These are phyloP conservation scores for Talaromyces sp. DNA, from an alignment of 2,329 filamentous ascomycete genomes.

Conservation along the genomic window DNA sequence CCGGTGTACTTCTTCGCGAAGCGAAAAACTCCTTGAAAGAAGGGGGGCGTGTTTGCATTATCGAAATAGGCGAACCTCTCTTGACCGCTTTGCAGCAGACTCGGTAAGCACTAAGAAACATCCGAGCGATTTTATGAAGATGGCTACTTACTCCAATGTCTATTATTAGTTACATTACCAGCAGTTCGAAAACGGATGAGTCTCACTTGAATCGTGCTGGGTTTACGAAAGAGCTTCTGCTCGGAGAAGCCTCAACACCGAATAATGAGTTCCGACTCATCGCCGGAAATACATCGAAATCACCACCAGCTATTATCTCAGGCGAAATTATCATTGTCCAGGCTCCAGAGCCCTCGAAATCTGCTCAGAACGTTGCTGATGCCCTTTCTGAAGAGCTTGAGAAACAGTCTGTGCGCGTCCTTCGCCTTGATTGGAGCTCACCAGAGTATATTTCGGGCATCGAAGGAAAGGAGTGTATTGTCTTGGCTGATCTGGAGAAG, in stretches of 20 bases:
- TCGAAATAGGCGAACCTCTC: neutral
- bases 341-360: neutral
- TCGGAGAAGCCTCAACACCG: neutral
- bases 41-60: neutral
- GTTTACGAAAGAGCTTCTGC: neutral
- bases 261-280: neutral
- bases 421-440: neutral
- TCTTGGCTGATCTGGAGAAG: constrained; percentile 1
- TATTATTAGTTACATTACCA: neutral
- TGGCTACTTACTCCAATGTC: neutral
- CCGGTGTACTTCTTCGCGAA: neutral
- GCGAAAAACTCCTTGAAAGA: neutral
- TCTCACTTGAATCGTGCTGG: neutral
- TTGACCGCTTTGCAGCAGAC: neutral
- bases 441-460: neutral
- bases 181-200: neutral
- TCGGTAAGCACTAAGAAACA: neutral
- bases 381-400: neutral
- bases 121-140: neutral
- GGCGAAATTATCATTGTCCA: neutral
- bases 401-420: neutral
- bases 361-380: neutral
- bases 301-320: neutral
- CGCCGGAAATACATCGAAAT: neutral
- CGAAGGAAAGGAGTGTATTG: neutral